A percentile compares a stretch with the other conserved stretches of the same genome.
Evolutionary conservation across 768 basidiomycete species (phyloP).

Genomic region (Agrocybe pediades): DNA sequence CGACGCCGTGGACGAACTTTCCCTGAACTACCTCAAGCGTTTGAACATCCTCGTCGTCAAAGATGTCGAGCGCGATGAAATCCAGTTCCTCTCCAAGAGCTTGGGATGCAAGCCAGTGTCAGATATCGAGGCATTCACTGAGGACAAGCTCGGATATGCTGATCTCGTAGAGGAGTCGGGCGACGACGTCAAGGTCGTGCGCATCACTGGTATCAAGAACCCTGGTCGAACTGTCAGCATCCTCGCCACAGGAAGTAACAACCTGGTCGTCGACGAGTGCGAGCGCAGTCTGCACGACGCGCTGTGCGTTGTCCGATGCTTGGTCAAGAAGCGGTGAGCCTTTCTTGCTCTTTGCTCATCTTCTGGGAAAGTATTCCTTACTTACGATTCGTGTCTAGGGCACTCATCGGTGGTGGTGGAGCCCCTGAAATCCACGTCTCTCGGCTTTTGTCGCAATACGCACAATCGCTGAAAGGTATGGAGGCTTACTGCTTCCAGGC

Average conservation of each 20-base stretch:
- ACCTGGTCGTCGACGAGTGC: slow-evolving; percentile 92
- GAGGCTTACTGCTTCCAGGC: slow-evolving; percentile 99
- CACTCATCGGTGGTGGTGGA: slow-evolving; percentile 94
- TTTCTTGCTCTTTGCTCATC: neutral
- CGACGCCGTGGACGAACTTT: slow-evolving; percentile 98
- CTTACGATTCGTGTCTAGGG: slow-evolving; percentile 40
- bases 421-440: slow-evolving; percentile 99
- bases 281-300: slow-evolving; percentile 98
- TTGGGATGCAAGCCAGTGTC: slow-evolving; percentile 95
- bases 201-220: slow-evolving; percentile 94
- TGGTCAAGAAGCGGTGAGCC: slow-evolving; percentile 94
- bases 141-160: slow-evolving; percentile 96
- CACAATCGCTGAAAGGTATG: slow-evolving; percentile 95
- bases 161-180: slow-evolving; percentile 92
- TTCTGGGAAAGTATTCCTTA: neutral
- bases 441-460: slow-evolving; percentile 84
- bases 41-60: slow-evolving; percentile 96
- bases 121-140: slow-evolving; percentile 96
- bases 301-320: slow-evolving; percentile 96
- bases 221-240: slow-evolving; percentile 93
- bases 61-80: slow-evolving; percentile 98
- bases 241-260: slow-evolving; percentile 92
- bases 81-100: slow-evolving; percentile 94
- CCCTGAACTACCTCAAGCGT: slow-evolving; percentile 95
- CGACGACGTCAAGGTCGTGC: slow-evolving; percentile 87